These are phyloP conservation scores for Panicum virgatum DNA, from an alignment of 202 grass and related monocot species.

Conservation along the genomic window DNA sequence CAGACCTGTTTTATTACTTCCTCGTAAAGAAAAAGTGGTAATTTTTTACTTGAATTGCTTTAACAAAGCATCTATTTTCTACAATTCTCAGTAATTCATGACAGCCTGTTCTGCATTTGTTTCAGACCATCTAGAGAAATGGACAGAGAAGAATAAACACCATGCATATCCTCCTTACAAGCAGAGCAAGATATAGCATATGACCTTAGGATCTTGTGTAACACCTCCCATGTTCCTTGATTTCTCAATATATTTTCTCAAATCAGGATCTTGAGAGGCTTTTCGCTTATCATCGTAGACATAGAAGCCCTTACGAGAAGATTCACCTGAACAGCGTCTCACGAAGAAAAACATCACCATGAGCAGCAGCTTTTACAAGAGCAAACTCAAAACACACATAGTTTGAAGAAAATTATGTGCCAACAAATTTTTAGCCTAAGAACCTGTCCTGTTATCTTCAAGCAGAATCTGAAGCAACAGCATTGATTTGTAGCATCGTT, in stretches of 20 bases:
- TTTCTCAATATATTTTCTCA: slow-evolving; percentile 73
- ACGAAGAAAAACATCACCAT: slow-evolving; percentile 30
- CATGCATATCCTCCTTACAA: not conserved
- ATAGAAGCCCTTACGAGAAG: slow-evolving; percentile 72
- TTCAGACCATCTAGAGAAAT: not conserved
- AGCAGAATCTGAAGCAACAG: slow-evolving; percentile 64
- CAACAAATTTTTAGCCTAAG: slow-evolving; percentile 9
- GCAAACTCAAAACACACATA: not conserved
- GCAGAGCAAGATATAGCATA: slow-evolving; percentile 26
- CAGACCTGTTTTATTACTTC: not conserved
- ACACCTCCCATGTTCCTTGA: slow-evolving; percentile 63
- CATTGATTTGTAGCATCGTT: slow-evolving; percentile 72
- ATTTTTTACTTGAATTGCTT: not conserved
- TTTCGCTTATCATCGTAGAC: slow-evolving; percentile 63
- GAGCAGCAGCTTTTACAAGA: slow-evolving; percentile 14
- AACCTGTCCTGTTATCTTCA: slow-evolving; percentile 78
- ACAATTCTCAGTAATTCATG: not conserved
- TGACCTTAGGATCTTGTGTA: slow-evolving; percentile 58
- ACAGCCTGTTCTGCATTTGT: slow-evolving; percentile 10
- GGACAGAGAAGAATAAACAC: not conserved
- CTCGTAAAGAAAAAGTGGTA: not conserved
- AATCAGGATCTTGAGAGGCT: slow-evolving; percentile 63
- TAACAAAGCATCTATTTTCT: not conserved
- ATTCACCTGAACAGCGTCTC: slow-evolving; percentile 58
- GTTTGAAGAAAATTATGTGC: not conserved